Evolutionary conservation across 2,329 filamentous ascomycete genomes (phyloP), one percentile per base, ranked within the genome.

Genomic region (Talaromyces sp.): DNA sequence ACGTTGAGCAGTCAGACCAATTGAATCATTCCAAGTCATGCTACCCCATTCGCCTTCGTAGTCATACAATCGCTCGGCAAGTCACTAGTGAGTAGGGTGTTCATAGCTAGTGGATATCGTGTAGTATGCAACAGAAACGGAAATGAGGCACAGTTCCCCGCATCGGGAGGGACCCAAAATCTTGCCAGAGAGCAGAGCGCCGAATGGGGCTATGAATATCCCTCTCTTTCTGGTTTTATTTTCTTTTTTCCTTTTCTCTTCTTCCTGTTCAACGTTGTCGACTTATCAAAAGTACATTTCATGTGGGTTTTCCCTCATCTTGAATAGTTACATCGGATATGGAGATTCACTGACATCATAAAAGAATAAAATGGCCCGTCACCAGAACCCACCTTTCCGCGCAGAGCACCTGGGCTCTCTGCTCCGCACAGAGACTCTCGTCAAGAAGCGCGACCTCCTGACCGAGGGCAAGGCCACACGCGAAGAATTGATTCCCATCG

Each of bases 381-480:
- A 74, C 67, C 77, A 78, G 67, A 76, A 78, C 66, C 85, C 86
- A 48, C 88, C 87, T 59, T 91, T 90, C 77, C 84, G 90, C 73
- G 88, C 88, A 66, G 89, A 92, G 77, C 89, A 92, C 69, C 83
- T 90, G 67, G 89, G 89, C 59, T 91, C 88, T 14, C 81, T 92
- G 37, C 84, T 91, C 65, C 87, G 89, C 37, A 88, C 89, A 0
- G 76, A 85, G 61, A 78, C 83, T 60, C 83, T 92, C 31, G 81
- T 90, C 14, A 80, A 85, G 56, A 84, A 85, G 57, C 82, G 89
- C 76, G 79, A 82, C 68, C 74, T 84, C 73, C 76, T 83, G 66
- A 82, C 88, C 68, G 84, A 86, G 63, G 85, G 85, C 65, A 79
- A 84, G 69, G 74, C 83, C 48, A 78, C 81, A 8, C 73, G 81